phyloP scores from a whole-genome alignment of 768 basidiomycete species.

The Agaricus subrufescens region DNA sequence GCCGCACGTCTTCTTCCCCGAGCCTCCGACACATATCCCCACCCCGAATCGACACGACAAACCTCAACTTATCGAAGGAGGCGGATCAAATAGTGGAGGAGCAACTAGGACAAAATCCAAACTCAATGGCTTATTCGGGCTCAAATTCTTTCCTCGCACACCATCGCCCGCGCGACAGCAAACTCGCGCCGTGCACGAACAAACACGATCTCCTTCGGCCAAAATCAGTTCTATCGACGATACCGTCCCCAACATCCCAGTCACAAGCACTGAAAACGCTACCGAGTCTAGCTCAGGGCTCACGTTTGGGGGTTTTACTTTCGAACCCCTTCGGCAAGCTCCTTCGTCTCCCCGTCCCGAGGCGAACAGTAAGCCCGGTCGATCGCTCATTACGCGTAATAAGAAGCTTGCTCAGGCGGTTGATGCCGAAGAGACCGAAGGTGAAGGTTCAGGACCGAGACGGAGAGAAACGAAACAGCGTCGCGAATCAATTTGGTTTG shows the following conservation, averaged over 20 bases:
- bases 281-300: conserved; percentile 6
- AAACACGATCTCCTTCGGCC: conserved; percentile 7
- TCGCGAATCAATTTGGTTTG: conserved; percentile 4
- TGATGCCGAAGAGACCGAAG: neutral
- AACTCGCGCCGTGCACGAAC: neutral
- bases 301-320: conserved; percentile 6
- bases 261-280: conserved; percentile 9
- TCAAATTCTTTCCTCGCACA: conserved; percentile 48
- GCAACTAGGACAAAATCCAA: conserved; percentile 21
- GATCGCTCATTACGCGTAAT: conserved; percentile 9
- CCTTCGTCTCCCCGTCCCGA: conserved; percentile 6
- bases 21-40: conserved; percentile 11
- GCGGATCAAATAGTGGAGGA: neutral
- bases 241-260: conserved; percentile 4
- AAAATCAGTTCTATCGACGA: conserved; percentile 1
- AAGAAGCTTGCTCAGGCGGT: conserved; percentile 8
- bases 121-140: conserved; percentile 33
- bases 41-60: conserved; percentile 8
- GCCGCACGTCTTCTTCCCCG: conserved; percentile 13
- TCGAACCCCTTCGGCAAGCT: conserved; percentile 10
- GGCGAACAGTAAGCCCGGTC: conserved; percentile 10
- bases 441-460: neutral
- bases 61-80: conserved; percentile 14
- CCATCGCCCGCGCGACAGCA: conserved; percentile 29
- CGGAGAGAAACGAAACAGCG: neutral